These are phyloP conservation scores for Eucalyptus pumila DNA, from an alignment of 345 rosid genomes.

Conservation along the genomic window DNA sequence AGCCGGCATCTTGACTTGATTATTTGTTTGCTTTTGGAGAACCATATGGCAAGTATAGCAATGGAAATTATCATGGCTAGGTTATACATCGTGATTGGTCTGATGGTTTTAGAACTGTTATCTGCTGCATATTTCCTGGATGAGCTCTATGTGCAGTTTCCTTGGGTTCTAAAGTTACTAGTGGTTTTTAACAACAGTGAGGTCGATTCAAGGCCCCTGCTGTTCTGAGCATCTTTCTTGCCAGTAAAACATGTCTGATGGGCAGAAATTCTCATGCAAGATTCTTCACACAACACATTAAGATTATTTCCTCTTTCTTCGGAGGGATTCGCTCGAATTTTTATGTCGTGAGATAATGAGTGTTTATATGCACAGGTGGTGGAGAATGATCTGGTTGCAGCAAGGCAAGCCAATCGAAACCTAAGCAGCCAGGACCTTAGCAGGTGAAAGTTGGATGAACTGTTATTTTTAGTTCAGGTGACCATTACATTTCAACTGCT, in stretches of 20 bases:
- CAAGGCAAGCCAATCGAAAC: conserved; percentile 71
- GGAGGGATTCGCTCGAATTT: neutral
- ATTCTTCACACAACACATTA: neutral
- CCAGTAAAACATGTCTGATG: neutral
- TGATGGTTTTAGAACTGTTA: neutral
- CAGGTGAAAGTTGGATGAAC: conserved; percentile 23
- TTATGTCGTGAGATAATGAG: neutral
- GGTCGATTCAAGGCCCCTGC: neutral
- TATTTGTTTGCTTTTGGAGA: neutral
- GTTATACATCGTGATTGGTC: neutral
- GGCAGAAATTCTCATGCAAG: neutral
- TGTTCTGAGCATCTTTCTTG: neutral
- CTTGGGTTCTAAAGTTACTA: neutral
- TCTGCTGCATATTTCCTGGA: neutral
- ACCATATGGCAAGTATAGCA: neutral
- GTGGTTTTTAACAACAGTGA: neutral
- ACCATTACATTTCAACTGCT: neutral
- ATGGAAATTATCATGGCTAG: neutral
- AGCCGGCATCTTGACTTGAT: neutral
- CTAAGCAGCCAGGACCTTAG: conserved; percentile 72
- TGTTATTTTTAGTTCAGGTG: neutral
- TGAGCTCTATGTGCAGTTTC: neutral
- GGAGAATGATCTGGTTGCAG: conserved; percentile 75
- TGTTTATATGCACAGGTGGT: conserved; percentile 29
- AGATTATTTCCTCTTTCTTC: neutral